Percentiles rank a stretch among this genome's conserved stretches.
phyloP scores from a whole-genome alignment of 148 eudicot genomes.

The Camellia sinensis region DNA sequence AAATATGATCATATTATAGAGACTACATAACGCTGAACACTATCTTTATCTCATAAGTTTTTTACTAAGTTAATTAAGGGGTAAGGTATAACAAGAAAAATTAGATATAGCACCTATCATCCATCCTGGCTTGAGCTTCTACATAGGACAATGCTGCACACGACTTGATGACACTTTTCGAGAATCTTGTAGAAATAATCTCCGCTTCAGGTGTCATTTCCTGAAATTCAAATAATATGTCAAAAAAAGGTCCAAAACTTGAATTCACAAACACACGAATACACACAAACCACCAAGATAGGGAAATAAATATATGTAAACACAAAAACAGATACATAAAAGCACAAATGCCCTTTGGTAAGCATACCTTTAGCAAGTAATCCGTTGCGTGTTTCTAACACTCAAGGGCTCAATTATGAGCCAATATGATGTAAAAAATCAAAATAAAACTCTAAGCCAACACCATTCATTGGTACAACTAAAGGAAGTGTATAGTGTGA shows the following conservation, averaged over 20 bases:
- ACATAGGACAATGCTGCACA: constrained; percentile 94
- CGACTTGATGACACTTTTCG: constrained; percentile 91
- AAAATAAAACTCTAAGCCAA: neutral
- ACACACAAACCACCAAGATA: neutral
- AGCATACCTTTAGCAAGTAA: too few relatives aligned
- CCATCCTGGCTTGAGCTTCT: constrained; percentile 99
- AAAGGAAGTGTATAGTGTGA: neutral
- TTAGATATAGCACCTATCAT: constrained; percentile 65
- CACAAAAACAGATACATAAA: neutral
- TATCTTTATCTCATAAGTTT: neutral
- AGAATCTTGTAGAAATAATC: constrained; percentile 74
- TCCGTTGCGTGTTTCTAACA: too few relatives aligned
- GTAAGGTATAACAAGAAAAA: neutral
- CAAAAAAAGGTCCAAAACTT: constrained; percentile 11
- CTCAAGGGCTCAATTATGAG: neutral
- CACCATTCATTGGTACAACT: neutral
- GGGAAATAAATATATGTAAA: neutral
- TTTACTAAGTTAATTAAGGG: neutral
- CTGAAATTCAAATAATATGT: constrained; percentile 37
- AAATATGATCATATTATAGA: neutral
- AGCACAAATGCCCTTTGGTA: neutral
- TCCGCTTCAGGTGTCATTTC: constrained; percentile 96
- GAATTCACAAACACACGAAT: neutral
- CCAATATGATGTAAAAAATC: neutral
- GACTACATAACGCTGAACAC: neutral